Conservation (phyloP, 441 rosid genomes). For the Sinapis alba region DNA sequence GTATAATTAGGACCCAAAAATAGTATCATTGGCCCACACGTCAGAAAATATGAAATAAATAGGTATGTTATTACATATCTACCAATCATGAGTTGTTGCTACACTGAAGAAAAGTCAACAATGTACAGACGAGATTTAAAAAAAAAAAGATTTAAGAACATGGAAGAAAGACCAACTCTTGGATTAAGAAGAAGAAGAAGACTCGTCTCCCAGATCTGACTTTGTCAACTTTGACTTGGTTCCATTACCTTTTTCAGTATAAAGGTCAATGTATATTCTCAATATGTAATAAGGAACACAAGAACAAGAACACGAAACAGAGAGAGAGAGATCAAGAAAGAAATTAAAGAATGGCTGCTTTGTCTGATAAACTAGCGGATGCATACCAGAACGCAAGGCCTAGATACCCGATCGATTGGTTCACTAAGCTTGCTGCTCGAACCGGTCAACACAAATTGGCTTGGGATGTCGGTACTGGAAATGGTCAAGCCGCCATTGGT, state of each 20-base stretch:
- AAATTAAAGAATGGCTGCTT: constrained; percentile 15
- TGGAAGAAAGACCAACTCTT: constrained; percentile 8
- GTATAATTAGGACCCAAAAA: neutral
- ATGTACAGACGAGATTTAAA: neutral
- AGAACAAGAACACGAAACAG: constrained; percentile 4
- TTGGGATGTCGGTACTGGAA: constrained; percentile 42
- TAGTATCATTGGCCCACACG: neutral
- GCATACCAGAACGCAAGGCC: constrained; percentile 38
- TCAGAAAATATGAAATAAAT: neutral
- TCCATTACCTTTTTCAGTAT: constrained; percentile 3
- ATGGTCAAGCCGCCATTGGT: constrained; percentile 40
- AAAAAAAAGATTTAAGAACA: neutral
- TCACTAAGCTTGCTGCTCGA: constrained; percentile 39
- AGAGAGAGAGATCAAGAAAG: neutral
- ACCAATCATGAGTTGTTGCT: neutral
- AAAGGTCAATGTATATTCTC: neutral
- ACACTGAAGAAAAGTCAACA: constrained; percentile 16
- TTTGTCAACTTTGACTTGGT: constrained; percentile 13
- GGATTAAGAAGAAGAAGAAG: constrained; percentile 4
- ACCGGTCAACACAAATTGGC: constrained; percentile 39
- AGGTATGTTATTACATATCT: neutral
- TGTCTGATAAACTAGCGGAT: constrained; percentile 40
- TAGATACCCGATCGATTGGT: constrained; percentile 38
- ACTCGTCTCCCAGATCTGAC: constrained; percentile 31
- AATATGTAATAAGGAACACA: neutral